Percentiles rank a stretch among this genome's conserved stretches.
Evolutionary conservation across 1,284 basidiomycete genomes (phyloP).

Genomic region (Thecaphora thlaspeos): DNA sequence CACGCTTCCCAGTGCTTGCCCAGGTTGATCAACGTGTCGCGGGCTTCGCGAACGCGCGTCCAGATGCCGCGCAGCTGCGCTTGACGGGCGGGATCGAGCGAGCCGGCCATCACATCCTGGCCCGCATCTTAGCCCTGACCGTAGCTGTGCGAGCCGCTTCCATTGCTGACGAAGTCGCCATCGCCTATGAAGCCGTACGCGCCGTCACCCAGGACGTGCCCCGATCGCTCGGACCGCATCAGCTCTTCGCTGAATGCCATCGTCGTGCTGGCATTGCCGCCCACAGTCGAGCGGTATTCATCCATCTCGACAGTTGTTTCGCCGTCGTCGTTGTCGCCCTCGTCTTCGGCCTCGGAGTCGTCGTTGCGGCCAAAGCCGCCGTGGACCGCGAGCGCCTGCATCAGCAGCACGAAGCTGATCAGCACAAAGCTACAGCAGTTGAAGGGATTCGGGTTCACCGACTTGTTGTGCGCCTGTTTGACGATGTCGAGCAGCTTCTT

Average conservation of each 20-base stretch:
- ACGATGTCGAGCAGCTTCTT: constrained; percentile 48
- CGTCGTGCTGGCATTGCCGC: constrained; percentile 20
- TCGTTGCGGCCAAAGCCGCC: constrained; percentile 22
- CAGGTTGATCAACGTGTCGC: constrained; percentile 37
- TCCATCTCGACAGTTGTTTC: constrained; percentile 2
- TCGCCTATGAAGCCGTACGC: neutral
- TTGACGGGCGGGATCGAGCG: constrained; percentile 26
- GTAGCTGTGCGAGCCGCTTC: constrained; percentile 10
- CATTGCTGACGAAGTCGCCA: constrained; percentile 9
- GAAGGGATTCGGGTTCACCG: constrained; percentile 48
- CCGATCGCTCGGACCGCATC: constrained; percentile 8
- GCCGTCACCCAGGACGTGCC: constrained; percentile 1
- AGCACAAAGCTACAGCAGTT: constrained; percentile 51
- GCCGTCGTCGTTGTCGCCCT: constrained; percentile 4
- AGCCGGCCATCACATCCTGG: neutral
- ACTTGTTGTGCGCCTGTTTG: constrained; percentile 28
- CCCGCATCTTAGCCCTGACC: constrained; percentile 1
- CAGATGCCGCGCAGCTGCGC: constrained; percentile 41
- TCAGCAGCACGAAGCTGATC: constrained; percentile 49
- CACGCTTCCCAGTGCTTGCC: constrained; percentile 43
- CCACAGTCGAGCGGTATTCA: too few species aligned
- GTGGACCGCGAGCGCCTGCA: constrained; percentile 48
- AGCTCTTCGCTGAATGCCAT: constrained; percentile 14
- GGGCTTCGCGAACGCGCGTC: constrained; percentile 43
- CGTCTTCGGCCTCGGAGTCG: constrained; percentile 7